Evolutionary conservation across 805 yeast species (phyloP).

Genomic region (Nadsonia fulvescens): DNA sequence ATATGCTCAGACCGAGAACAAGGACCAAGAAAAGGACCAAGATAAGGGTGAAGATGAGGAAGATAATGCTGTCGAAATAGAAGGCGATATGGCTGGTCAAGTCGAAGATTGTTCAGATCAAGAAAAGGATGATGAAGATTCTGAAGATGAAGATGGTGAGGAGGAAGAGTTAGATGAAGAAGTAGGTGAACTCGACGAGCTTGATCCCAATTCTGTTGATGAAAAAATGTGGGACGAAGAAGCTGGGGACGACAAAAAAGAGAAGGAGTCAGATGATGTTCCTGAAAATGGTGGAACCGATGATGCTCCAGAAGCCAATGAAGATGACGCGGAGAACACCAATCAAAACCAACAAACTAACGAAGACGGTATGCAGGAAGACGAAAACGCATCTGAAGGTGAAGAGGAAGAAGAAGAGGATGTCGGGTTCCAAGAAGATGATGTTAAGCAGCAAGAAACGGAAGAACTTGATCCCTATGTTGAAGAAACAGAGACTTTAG

Average conservation of each 20-base stretch:
- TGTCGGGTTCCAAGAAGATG: slow-evolving; percentile 65
- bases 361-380: slow-evolving; percentile 21
- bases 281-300: slow-evolving; percentile 30
- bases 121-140: slow-evolving; percentile 30
- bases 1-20: slow-evolving; percentile 49
- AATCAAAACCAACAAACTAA: slow-evolving; percentile 18
- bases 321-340: slow-evolving; percentile 11
- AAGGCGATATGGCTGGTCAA: slow-evolving; percentile 94
- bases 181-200: slow-evolving; percentile 71
- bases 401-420: slow-evolving; percentile 36
- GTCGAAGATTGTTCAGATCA: slow-evolving; percentile 63
- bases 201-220: slow-evolving; percentile 88
- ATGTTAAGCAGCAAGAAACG: slow-evolving; percentile 56
- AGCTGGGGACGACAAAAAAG: slow-evolving; percentile 42
- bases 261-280: slow-evolving; percentile 62
- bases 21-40: slow-evolving; percentile 43
- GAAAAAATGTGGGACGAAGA: slow-evolving; percentile 93
- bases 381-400: slow-evolving; percentile 23
- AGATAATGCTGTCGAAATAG: slow-evolving; percentile 83
- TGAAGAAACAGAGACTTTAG: slow-evolving; percentile 74
- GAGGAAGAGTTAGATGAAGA: slow-evolving; percentile 75
- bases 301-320: slow-evolving; percentile 20
- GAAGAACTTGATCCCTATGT: slow-evolving; percentile 56
- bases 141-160: slow-evolving; percentile 33
- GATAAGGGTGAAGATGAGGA: slow-evolving; percentile 34